Evolutionary conservation across 805 yeast species (phyloP), one percentile per base, ranked within the genome.

Genomic region (Kregervanrija pseudodelftensis): DNA sequence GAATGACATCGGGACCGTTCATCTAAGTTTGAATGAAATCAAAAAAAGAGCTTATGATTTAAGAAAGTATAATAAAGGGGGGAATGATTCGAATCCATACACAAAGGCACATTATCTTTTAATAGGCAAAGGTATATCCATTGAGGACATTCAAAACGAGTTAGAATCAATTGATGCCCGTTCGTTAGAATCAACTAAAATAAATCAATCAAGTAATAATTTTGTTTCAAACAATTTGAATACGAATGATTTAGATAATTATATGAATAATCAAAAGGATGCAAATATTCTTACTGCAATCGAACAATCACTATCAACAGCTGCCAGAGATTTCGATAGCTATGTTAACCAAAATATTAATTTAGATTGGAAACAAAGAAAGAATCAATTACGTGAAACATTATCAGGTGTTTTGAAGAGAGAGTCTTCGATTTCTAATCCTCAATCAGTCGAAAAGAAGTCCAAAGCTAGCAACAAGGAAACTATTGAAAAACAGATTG

Each of bases 81-180:
- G 69, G 33, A 55, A 60, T 11, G 67, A 68, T 37, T 53, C 56
- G 9, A 62, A 66, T 37, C 71, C 69, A 4, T 73, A 67, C 56
- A 82, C 88, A 2, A 82, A 80, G 55, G 93, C 86, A 2, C 98
- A 93, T 59, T 93, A 93, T 61, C 67, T 93, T 35, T 68, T 91
- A 37, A 96, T 96, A 5, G 85, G 90, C 1, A 83, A 91, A 57
- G 97, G 97, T 1, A 76, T 89, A 42, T 80, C 86, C 36, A 82
- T 91, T 41, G 95, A 87, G 54, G 93, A 87, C 46, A 79, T 90
- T 35, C 89, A 85, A 51, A 65, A 65, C 31, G 82, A 79, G 40
- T 63, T 82, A 46, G 70, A 72, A 41, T 53, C 74, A 34, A 59
- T 73, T 46, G 64, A 67, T 37, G 47, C 63, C 11, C 53, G 46